Evolutionary conservation across 2,329 filamentous ascomycete genomes (phyloP).

Genomic region (Ceratocystis destructans): DNA sequence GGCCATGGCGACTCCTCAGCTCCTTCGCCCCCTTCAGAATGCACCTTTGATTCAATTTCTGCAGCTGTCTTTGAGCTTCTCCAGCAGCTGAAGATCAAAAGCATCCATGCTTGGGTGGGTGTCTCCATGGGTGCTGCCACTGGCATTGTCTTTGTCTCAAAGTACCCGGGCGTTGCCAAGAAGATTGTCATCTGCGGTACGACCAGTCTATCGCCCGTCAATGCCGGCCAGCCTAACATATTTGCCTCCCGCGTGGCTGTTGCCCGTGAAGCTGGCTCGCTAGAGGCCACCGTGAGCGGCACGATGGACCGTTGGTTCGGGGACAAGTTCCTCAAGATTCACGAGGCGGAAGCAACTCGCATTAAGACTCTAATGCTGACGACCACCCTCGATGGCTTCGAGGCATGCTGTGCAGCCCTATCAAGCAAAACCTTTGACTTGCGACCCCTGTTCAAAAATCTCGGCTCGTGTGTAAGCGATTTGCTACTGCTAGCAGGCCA

Average conservation of each 20-base stretch:
- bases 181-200: constrained; percentile 31
- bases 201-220: constrained; percentile 28
- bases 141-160: constrained; percentile 29
- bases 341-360: constrained; percentile 27
- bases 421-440: constrained; percentile 29
- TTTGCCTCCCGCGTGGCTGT: constrained; percentile 28
- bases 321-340: constrained; percentile 26
- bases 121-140: constrained; percentile 34
- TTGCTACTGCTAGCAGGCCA: constrained; percentile 31
- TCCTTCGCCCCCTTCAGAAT: constrained; percentile 26
- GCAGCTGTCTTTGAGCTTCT: constrained; percentile 29
- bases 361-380: constrained; percentile 28
- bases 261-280: constrained; percentile 26
- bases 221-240: constrained; percentile 27
- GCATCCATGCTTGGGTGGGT: constrained; percentile 31
- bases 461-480: constrained; percentile 27
- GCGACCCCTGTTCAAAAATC: constrained; percentile 25
- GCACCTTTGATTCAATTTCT: constrained; percentile 30
- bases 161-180: constrained; percentile 28
- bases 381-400: constrained; percentile 30
- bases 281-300: constrained; percentile 25
- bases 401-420: constrained; percentile 31
- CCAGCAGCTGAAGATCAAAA: constrained; percentile 24
- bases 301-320: constrained; percentile 33
- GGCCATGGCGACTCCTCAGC: constrained; percentile 31